phyloP scores from a whole-genome alignment of 179 eudicot genomes.

The Silene noctiflora region DNA sequence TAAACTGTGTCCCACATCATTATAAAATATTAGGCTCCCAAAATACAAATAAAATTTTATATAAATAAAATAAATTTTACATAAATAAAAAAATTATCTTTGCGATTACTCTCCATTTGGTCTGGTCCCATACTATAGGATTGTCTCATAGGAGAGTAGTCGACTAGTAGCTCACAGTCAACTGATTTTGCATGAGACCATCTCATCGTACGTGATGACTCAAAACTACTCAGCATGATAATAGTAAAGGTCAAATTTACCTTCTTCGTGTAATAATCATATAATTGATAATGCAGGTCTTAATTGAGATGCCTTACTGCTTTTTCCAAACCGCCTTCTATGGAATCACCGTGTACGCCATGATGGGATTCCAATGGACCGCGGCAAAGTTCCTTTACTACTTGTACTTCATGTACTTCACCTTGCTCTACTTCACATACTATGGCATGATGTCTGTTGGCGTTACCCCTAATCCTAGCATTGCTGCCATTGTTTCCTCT shows the following conservation, averaged over 20 bases:
- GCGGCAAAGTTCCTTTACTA: conserved; percentile 61
- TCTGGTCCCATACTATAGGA: too few relatives aligned
- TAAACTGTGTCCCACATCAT: too few relatives aligned
- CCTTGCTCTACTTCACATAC: conserved; percentile 67
- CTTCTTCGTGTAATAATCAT: conserved; percentile 2
- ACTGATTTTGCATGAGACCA: background rate
- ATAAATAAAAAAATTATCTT: too few relatives aligned
- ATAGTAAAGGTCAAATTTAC: background rate
- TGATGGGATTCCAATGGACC: conserved; percentile 80
- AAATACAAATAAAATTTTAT: too few relatives aligned
- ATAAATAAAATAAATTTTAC: too few relatives aligned
- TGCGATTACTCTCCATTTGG: too few relatives aligned
- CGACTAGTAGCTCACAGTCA: background rate
- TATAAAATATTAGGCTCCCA: too few relatives aligned
- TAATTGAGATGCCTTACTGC: conserved; percentile 63
- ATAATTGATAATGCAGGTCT: conserved; percentile 35
- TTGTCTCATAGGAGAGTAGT: too few relatives aligned
- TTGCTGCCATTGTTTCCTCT: conserved; percentile 56
- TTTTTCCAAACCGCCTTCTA: conserved; percentile 50
- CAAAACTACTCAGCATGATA: too few relatives aligned
- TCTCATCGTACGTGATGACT: background rate
- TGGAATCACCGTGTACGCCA: conserved; percentile 55
- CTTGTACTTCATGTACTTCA: conserved; percentile 64
- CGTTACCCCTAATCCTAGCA: conserved; percentile 52
- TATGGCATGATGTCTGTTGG: conserved; percentile 83